Evolutionary conservation across 805 yeast species (phyloP), one percentile per base, ranked within the genome.

Genomic region (Myxozyma melibiosi): DNA sequence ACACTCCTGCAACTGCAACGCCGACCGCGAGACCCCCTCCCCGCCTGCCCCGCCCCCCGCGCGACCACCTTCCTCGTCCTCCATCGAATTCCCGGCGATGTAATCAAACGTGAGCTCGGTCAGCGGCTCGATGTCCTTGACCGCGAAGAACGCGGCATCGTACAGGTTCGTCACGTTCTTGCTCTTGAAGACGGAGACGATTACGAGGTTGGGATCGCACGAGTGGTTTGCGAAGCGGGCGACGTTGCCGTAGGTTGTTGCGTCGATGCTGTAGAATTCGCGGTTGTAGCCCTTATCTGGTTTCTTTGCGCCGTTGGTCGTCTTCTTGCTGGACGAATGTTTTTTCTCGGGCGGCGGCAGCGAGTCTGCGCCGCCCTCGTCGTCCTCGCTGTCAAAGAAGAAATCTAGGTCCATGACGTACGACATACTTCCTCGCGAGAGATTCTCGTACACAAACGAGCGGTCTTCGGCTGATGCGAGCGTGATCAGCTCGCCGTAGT

Each of bases 141-240:
- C n/a, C n/a, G 58, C 51, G 27, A 58, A 60, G 18, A 60, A 49
- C 11, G 62, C 62, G 8, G 53, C 28, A 27, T 49, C 51, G 22
- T 56, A 57, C 18, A 55, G 16, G 9, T 37, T 31, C 22, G 31
- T 16, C 37, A 25, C 11, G 6, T 33, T 37, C 13, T 37, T 38
- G 24, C 44, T 39, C 13, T 52, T 40, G 14, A 50, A 37, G 6
- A 53, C 62, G n/a, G 45, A 18, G 20, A 47, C 50, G 18, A 48
- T 30, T 11, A 46, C 46, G 34, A 60, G 14, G 27, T 60, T 60
- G 9, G 64, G 56, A 3, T 43, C 54, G 39, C 64, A 60, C 7
- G 64, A 60, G 31, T 60, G 64, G 33, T 60, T 59, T n/a, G 55
- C 16, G 41, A 51, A 59, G 8, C 63, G 51, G 4, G 61, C 30